Evolutionary conservation across 2,329 filamentous ascomycete genomes (phyloP), one percentile per base, ranked within the genome.

Genomic region (Alternaria angustiovoidea): DNA sequence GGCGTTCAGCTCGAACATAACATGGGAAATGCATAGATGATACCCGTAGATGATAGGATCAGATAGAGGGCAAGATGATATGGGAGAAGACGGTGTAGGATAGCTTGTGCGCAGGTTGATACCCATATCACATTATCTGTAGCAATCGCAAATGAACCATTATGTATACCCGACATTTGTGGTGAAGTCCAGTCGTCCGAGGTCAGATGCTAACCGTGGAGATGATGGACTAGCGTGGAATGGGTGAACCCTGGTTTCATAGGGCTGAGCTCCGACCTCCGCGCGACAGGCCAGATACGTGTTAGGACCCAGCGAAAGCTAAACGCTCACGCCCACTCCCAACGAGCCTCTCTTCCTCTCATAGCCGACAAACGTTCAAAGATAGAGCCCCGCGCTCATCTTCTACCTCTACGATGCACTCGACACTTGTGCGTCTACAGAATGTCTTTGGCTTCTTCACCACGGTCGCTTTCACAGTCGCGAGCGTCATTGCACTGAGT

Each of bases 381-480:
- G 12, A 20, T 32, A 36, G 49, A 46, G 49, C 54, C 6, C 32
- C 26, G 49, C 41, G 43, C 54, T 56, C 47, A 52, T 38, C 44
- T 2, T 16, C 44, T 6, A 26, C 18, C 36, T 39, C 30, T 34
- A 54, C 47, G 38, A 98, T 99, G 95, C 90, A 97, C 81, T 96
- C 92, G 75, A 87, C 91, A 47, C 81, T 96, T 49, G 93, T 91
- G 64, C 92, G 95, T 69, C 80, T 90, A 68, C 95, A 99, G 81
- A 94, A 93, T 82, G 90, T 93, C 78, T 99, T 99, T 79, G 93
- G 95, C 80, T 97, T 96, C 88, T 97, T 98, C 85, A 98, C 95
- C 18, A 96, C 93, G 26, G 93, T 97, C 65, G 90, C 91, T 58
- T 95, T 96, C 75, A 87, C 87, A 59, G 86, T 97, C 55, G 94